Evolutionary conservation across 2,329 filamentous ascomycete species (phyloP).

Genomic region (Paramyrothecium roridum): DNA sequence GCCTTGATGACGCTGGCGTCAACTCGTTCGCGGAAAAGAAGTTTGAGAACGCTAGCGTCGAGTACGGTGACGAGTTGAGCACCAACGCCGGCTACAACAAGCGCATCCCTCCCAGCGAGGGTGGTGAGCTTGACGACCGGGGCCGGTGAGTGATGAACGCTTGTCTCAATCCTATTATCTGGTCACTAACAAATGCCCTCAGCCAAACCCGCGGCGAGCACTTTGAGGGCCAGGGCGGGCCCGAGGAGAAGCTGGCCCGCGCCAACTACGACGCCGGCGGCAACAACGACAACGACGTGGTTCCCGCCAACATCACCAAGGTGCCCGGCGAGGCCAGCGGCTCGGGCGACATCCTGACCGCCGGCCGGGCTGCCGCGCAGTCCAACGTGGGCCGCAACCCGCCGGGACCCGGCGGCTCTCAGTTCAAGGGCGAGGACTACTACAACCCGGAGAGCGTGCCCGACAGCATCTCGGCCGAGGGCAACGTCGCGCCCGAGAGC

Average conservation of each 20-base stretch:
- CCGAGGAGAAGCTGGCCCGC: constrained; percentile 32
- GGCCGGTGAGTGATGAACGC: constrained; percentile 33
- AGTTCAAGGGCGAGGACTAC: constrained; percentile 38
- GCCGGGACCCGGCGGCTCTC: constrained; percentile 29
- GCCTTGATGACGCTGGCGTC: constrained; percentile 38
- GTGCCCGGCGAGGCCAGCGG: constrained; percentile 13
- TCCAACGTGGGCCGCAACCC: constrained; percentile 34
- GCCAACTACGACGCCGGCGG: constrained; percentile 26
- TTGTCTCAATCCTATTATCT: not conserved
- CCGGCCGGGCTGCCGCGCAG: constrained; percentile 33
- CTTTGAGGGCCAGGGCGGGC: constrained; percentile 41
- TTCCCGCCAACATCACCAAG: constrained; percentile 16
- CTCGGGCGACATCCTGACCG: constrained; percentile 22
- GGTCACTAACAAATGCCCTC: constrained; percentile 2
- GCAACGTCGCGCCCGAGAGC: constrained; percentile 36
- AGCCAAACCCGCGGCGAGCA: constrained; percentile 42
- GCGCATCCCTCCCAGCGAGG: constrained; percentile 42
- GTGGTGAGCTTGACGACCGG: constrained; percentile 38
- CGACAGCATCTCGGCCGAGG: constrained; percentile 38
- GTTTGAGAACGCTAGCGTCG: constrained; percentile 27
- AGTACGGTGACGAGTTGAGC: constrained; percentile 40
- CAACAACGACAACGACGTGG: constrained; percentile 33
- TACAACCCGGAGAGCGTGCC: constrained; percentile 37
- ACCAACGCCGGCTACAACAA: constrained; percentile 44
- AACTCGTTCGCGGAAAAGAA: constrained; percentile 37